Base-by-base conservation (phyloP, 352 stramenopile species). In the Blastocystis sp. region DNA sequence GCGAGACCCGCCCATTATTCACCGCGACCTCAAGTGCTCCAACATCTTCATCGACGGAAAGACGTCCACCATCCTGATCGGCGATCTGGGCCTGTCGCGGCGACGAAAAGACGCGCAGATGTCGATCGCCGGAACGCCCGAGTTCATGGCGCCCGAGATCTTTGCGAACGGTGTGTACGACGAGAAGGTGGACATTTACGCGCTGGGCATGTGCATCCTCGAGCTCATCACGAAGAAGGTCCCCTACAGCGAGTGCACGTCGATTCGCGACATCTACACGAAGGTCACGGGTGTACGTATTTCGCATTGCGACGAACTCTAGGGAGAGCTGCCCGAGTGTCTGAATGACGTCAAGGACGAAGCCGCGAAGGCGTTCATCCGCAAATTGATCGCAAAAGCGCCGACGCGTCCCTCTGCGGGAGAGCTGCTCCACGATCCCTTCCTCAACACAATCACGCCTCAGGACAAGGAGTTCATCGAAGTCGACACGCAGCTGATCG, bases 211-310 rank as follows among this genome's bases (percentile, higher is more conserved):
- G 97, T 98, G 96, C 91, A 94, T 99, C 55, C 92, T 99, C 45
- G 97, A 99, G 93, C 98, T 99, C 93, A 96, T 99, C 90, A 98
- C 97, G 12, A 98, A 98, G 91, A 96, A 99, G 90, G 95, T 98
- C 55, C 97, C 97, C 24, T 99, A 99, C 91, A 97, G 95, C 71
- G 91, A 92, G 66, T 92, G 91, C 55, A 94, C 95, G 61, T 96
- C 95, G 81, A 94, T 94, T 4, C 93, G 93, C 26, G 94, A 97
- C 90, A 97, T 97, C 65, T 97, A 96, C 92, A 96, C 95, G 90
- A 96, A 96, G 85, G 94, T 97, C 29, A 96, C 94, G 29, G 62
- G 63, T 9, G 82, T 89, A 79, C 4, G 3, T 9, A 55, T 62
- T 4, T 41, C 37, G 26, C 9, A 13, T 67, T 67, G 19, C 21